Evolutionary conservation across 106 monocot species (phyloP), one percentile per base, ranked within the genome.

Genomic region (Posidonia australis): DNA sequence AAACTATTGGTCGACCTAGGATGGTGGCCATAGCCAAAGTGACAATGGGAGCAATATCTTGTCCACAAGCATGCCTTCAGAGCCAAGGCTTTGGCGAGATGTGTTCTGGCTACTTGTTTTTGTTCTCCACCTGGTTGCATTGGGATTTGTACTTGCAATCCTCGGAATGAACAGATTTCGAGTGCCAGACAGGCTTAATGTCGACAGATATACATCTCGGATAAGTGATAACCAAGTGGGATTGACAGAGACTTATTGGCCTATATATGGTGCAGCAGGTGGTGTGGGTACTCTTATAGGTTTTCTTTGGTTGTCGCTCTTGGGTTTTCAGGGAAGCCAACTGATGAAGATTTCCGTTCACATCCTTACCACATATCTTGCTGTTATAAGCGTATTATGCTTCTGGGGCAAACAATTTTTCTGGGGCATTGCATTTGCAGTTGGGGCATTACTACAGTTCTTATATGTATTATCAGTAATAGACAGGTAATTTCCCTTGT

Each of bases 191-290:
- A 82, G 87, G 51, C 63, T 98, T 62, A 83, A 87, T 67, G 83
- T 98, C 25, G 84, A 84, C 48, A 80, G 79, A 27, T 90, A 82
- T 71, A 85, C 84, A 30, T 78, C 78, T 60, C 69, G 68, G 46
- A 48, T 49, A 51, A 63, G 41, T 51, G 56, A 13, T n/a, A 75
- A 61, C 32, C 49, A 58, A 16, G 25, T 46, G 27, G 82, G 80
- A 41, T 71, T 83, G 16, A 93, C 93, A 67, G 96, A 98, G 79
- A 85, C 82, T 60, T 90, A 77, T 59, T 98, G 96, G 96, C 90
- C 87, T 10, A 77, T 87, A 55, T 98, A 91, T 77, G 96, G 90
- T 49, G 76, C 59, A 1, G 90, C 96, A 0, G 90, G 82, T 12
- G 96, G 74, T 10, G 68, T 82, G 14, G 90, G 90, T 29, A 46